Evolutionary conservation across 306 rosid genomes (phyloP), one percentile per base, ranked within the genome.

Genomic region (Prunus mume): DNA sequence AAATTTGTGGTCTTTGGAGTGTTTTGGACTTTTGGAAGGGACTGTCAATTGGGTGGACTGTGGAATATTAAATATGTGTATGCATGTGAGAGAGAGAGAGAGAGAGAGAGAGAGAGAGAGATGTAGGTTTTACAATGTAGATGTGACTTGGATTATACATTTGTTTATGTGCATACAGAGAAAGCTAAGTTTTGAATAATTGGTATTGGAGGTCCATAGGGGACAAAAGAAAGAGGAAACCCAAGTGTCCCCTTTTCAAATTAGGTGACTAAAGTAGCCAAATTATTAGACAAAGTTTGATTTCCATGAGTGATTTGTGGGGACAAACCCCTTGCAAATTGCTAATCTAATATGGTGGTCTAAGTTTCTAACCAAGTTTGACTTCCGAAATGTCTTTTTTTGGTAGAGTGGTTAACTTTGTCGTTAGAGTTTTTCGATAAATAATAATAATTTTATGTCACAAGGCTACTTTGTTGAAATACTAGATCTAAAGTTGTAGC

Each of bases 211-310:
- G 12, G 28, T 41, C 27, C 17, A 3, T 0, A 19, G 78, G 74
- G 70, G 78, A 81, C 78, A 72, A 15, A n/a, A 57, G 38, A 7
- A 24, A 71, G 56, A 55, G 25, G 25, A 30, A 49, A 5, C 18
- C 60, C 4, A n/a, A 77, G 17, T 7, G 12, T 56, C 34, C 5
- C 9, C 9, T 77, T 55, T 74, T 75, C 81, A 65, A 83, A 79
- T 79, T 79, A 65, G 86, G 81, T 83, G 81, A 83, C 76, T 32
- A 69, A 75, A 65, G 86, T 65, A 50, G 86, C 78, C 74, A 57
- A 65, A 57, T 72, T 57, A 58, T 71, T 46, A 76, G 75, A 79
- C 72, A 74, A 66, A 65, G 9, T 68, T 38, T 65, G 72, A 50
- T 54, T 58, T 45, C n/a, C 18, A 12, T 30, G 56, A 54, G 46